phyloP scores from a whole-genome alignment of 768 basidiomycete genomes.

The Rhizopogon vinicolor region DNA sequence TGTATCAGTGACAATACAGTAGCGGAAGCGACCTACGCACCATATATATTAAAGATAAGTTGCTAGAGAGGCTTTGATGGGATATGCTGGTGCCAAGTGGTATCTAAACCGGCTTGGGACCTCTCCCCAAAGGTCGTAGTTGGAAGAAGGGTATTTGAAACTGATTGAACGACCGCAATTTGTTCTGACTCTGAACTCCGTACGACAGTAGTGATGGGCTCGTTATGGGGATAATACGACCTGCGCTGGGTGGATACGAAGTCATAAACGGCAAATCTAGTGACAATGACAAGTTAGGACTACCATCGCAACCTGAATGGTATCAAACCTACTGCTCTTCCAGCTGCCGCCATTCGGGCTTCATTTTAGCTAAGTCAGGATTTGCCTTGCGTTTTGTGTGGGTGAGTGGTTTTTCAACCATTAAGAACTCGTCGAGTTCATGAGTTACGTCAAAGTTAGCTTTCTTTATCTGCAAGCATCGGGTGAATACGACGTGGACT shows the following conservation, averaged over 20 bases:
- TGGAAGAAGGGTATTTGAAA: slow-evolving; percentile 37
- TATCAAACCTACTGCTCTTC: slow-evolving; percentile 75
- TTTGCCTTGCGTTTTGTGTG: slow-evolving; percentile 90
- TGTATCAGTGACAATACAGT: neutral
- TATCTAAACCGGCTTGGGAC: slow-evolving; percentile 33
- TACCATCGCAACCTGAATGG: neutral
- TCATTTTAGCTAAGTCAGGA: slow-evolving; percentile 80
- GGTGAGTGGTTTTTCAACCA: slow-evolving; percentile 98
- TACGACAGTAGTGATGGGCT: slow-evolving; percentile 41
- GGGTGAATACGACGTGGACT: neutral
- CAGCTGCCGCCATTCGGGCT: slow-evolving; percentile 85
- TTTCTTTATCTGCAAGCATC: slow-evolving; percentile 67
- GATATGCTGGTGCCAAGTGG: slow-evolving; percentile 36
- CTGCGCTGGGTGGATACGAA: slow-evolving; percentile 65
- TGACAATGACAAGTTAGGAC: slow-evolving; percentile 5
- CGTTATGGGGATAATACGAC: slow-evolving; percentile 88
- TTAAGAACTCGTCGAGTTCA: slow-evolving; percentile 93
- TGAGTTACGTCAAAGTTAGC: slow-evolving; percentile 99
- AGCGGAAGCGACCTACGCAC: neutral
- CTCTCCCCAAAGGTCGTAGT: slow-evolving; percentile 40
- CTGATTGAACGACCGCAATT: slow-evolving; percentile 24
- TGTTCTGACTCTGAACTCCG: slow-evolving; percentile 27
- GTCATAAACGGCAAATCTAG: slow-evolving; percentile 87
- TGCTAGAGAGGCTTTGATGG: slow-evolving; percentile 38
- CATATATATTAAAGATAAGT: slow-evolving; percentile 2